Conservation (phyloP, 176 grass and related monocot genomes). For the Juncus inflexus region DNA sequence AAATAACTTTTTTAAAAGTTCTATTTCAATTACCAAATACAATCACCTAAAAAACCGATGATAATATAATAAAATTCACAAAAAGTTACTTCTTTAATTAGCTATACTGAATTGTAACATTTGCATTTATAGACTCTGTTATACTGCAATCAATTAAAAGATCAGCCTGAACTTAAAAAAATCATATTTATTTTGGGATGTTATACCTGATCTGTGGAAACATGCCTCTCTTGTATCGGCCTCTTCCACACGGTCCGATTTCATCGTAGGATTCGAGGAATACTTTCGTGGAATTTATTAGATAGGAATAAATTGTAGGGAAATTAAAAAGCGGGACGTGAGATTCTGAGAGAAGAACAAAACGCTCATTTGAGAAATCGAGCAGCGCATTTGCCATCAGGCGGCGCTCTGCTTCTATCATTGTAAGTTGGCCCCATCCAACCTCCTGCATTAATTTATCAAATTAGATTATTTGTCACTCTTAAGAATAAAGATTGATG, state of each 20-base stretch:
- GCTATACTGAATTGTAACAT: too few relatives aligned
- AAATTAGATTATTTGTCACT: too few relatives aligned
- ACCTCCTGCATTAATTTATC: slow-evolving; percentile 47
- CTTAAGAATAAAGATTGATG: too few relatives aligned
- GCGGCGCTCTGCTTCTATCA: slow-evolving; percentile 66
- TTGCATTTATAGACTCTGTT: too few relatives aligned
- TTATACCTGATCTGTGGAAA: slow-evolving; percentile 11
- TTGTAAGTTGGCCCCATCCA: slow-evolving; percentile 54
- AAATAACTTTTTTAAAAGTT: too few relatives aligned
- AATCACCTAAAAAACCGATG: too few relatives aligned
- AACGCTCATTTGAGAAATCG: slow-evolving; percentile 50
- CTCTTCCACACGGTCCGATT: slow-evolving; percentile 27
- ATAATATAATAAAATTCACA: too few relatives aligned
- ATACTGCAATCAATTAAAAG: too few relatives aligned
- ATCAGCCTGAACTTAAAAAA: too few relatives aligned
- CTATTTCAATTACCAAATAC: too few relatives aligned
- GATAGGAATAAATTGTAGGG: slow-evolving; percentile 42
- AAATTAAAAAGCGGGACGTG: slow-evolving; percentile 59
- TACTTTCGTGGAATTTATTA: slow-evolving; percentile 45
- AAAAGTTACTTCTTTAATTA: too few relatives aligned
- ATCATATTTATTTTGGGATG: too few relatives aligned
- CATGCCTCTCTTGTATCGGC: slow-evolving; percentile 50
- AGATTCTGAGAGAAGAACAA: slow-evolving; percentile 54
- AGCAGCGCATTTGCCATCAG: slow-evolving; percentile 55
- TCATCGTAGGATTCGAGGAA: slow-evolving; percentile 54